phyloP scores from a whole-genome alignment of 139 green algal genomes.

The Chlorella sp. region DNA sequence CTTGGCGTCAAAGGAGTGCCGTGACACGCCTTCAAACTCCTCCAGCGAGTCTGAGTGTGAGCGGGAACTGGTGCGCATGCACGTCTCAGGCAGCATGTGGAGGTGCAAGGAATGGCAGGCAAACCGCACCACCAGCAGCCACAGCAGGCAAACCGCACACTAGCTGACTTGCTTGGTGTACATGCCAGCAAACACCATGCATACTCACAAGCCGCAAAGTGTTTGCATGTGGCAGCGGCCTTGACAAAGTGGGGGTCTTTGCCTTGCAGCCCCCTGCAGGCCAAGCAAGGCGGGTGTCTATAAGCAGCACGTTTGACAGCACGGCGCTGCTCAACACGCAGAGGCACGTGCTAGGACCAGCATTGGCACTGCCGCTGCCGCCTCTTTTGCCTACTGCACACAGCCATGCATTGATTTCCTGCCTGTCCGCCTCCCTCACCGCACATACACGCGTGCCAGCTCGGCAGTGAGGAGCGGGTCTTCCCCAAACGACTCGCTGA shows the following conservation, averaged over 20 bases:
- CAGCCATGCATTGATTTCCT: background rate
- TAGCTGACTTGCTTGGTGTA: too few relatives aligned
- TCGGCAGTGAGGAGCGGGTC: conserved; percentile 50
- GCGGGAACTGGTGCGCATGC: too few relatives aligned
- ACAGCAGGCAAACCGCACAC: too few relatives aligned
- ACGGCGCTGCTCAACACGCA: too few relatives aligned
- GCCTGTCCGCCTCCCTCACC: background rate
- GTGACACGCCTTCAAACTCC: conserved; percentile 36
- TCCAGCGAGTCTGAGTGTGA: conserved; percentile 44
- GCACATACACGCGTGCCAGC: conserved; percentile 45
- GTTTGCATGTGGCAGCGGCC: conserved; percentile 61
- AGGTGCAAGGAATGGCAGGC: too few relatives aligned
- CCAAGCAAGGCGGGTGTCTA: too few relatives aligned
- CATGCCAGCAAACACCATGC: too few relatives aligned
- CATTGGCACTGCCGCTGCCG: too few relatives aligned
- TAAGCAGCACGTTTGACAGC: background rate
- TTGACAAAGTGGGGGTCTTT: conserved; percentile 43
- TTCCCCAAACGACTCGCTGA: conserved; percentile 56
- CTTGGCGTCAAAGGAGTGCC: conserved; percentile 44
- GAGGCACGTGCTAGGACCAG: too few relatives aligned
- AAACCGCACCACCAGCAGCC: too few relatives aligned
- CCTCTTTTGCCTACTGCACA: too few relatives aligned
- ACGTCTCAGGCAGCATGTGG: too few relatives aligned
- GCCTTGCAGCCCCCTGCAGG: conserved; percentile 22
- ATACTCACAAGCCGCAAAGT: conserved; percentile 46